Percentiles rank a stretch among this genome's conserved stretches.
Conservation (phyloP, 2,329 filamentous ascomycete species). For the Fusarium coffeatum region DNA sequence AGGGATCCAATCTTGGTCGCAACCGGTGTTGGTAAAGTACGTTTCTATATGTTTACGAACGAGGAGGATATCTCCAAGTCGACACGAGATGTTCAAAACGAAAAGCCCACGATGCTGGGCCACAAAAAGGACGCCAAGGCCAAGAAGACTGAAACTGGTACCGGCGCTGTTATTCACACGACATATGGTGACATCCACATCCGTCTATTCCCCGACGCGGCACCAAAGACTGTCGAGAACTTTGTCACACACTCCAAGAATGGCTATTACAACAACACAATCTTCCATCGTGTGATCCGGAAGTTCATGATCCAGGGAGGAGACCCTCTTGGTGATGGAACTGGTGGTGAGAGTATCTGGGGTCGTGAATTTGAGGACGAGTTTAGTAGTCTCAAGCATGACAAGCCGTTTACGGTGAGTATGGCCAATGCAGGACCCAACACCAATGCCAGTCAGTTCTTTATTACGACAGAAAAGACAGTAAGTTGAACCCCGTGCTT, state of each 20-base stretch:
- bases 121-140: constrained; percentile 63
- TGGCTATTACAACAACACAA: constrained; percentile 96
- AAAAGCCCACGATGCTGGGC: constrained; percentile 79
- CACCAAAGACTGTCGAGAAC: constrained; percentile 95
- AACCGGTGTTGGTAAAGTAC: constrained; percentile 86
- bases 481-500: constrained; percentile 59
- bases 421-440: constrained; percentile 98
- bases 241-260: constrained; percentile 91
- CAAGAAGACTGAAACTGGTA: constrained; percentile 78
- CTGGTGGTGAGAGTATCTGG: constrained; percentile 91
- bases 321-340: constrained; percentile 90
- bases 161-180: constrained; percentile 87
- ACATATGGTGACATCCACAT: constrained; percentile 94
- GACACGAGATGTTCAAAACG: constrained; percentile 91
- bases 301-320: constrained; percentile 99
- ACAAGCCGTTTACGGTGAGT: constrained; percentile 94
- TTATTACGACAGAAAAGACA: constrained; percentile 97
- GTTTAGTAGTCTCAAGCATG: constrained; percentile 89
- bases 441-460: constrained; percentile 97
- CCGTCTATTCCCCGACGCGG: constrained; percentile 90
- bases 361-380: constrained; percentile 95
- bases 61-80: constrained; percentile 85
- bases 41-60: constrained; percentile 99
- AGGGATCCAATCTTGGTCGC: constrained; percentile 89
- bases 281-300: constrained; percentile 96